A percentile compares a stretch with the other conserved stretches of the same genome.
These are phyloP conservation scores for Neolentinus lepideus DNA, from an alignment of 1,284 basidiomycete species.

Conservation along the genomic window DNA sequence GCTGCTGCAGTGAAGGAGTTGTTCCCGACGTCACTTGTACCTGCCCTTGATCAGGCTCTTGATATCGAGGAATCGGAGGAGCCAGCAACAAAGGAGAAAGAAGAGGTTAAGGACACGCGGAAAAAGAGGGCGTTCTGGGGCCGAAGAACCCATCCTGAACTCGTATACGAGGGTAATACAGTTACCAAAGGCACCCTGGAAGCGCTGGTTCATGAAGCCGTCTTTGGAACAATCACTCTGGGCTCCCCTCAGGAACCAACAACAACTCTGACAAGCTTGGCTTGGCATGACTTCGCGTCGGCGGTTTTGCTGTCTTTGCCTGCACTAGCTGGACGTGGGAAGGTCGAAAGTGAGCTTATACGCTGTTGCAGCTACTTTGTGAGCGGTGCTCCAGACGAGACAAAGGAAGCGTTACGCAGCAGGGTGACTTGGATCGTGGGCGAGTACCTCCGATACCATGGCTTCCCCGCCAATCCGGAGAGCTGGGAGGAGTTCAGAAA, in stretches of 20 bases:
- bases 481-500: slow-evolving; percentile 54
- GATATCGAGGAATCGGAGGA: slow-evolving; percentile 29
- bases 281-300: slow-evolving; percentile 57
- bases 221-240: slow-evolving; percentile 67
- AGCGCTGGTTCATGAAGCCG: slow-evolving; percentile 70
- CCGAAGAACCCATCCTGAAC: slow-evolving; percentile 63
- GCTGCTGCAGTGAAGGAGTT: slow-evolving; percentile 57
- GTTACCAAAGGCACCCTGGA: slow-evolving; percentile 65
- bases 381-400: slow-evolving; percentile 40
- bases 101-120: slow-evolving; percentile 31
- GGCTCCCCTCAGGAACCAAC: slow-evolving; percentile 5
- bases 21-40: slow-evolving; percentile 59
- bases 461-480: slow-evolving; percentile 37
- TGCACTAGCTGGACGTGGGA: slow-evolving; percentile 38
- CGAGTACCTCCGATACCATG: slow-evolving; percentile 58
- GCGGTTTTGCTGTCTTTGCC: slow-evolving; percentile 55
- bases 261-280: slow-evolving; percentile 8
- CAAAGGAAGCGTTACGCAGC: slow-evolving; percentile 29
- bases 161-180: slow-evolving; percentile 35
- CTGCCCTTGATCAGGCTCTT: slow-evolving; percentile 37
- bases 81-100: slow-evolving; percentile 18
- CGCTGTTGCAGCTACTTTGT: slow-evolving; percentile 60
- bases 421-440: slow-evolving; percentile 56
- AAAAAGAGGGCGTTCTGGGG: slow-evolving; percentile 77
- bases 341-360: slow-evolving; percentile 64